These are phyloP conservation scores for Beta corolliflora DNA, from an alignment of 179 eudicot genomes.

Conservation along the genomic window DNA sequence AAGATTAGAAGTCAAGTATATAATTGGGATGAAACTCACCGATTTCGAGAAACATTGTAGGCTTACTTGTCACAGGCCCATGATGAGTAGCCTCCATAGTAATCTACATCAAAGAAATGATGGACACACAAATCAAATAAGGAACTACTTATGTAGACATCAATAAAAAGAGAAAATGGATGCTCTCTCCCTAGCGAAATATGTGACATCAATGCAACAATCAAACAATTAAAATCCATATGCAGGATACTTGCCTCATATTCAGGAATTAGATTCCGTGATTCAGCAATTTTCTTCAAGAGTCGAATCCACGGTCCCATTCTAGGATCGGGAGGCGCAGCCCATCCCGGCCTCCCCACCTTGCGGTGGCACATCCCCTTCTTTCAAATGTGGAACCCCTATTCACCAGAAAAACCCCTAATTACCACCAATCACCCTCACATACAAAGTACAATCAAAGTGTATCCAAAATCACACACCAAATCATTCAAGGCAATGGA, in stretches of 20 bases:
- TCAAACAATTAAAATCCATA: background rate
- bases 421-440: background rate
- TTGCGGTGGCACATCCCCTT: slow-evolving; percentile 79
- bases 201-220: background rate
- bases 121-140: background rate
- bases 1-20: background rate
- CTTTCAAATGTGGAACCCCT: slow-evolving; percentile 87
- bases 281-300: slow-evolving; percentile 62
- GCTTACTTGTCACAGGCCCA: slow-evolving; percentile 77
- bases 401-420: slow-evolving; percentile 5
- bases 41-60: slow-evolving; percentile 80
- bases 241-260: slow-evolving; percentile 58
- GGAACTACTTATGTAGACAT: background rate
- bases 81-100: slow-evolving; percentile 91
- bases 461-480: background rate
- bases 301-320: slow-evolving; percentile 76
- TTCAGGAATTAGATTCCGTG: slow-evolving; percentile 69
- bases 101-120: slow-evolving; percentile 43
- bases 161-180: background rate
- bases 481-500: background rate
- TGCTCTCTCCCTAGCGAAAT: background rate
- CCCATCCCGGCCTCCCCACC: slow-evolving; percentile 96
- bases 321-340: slow-evolving; percentile 82
- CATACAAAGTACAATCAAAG: background rate
- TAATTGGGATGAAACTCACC: slow-evolving; percentile 39